Base-by-base conservation (phyloP, 345 rosid genomes). In the Arabidopsis arenosa region DNA sequence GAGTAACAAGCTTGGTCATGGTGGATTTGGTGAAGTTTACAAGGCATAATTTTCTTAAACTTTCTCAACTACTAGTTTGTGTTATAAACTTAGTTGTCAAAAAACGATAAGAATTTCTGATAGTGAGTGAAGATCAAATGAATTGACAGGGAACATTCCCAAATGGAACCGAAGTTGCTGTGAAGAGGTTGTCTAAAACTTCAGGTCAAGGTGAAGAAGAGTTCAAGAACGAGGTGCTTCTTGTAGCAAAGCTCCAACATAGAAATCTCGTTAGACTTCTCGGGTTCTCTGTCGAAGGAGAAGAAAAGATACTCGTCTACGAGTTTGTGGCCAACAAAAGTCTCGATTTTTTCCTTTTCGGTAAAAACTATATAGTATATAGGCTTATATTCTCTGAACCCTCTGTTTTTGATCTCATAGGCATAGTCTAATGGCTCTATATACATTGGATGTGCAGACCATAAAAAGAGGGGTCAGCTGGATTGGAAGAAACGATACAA, bases 11-110 rank as follows among this genome's bases (percentile, higher is more conserved):
- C 68, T 87, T 17, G 95, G 95, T 35, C 82, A 61, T 65, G 94
- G 92, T 15, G 92, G 90, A 60, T 87, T 87, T 48, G 86, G 92
- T 23, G 85, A 48, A 30, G 88, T 89, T 74, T 87, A 78, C 75
- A 79, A 80, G 86, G 90, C 83, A 72, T 9, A 32, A n/a, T 33
- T 18, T 30, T 49, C 63, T 58, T 58, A 1, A 58, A 7, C 21
- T 18, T 47, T 30, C 28, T 15, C 30, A 44, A 17, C 14, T 18
- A 21, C 14, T 26, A 13, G 32, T n/a, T 48, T 66, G 4, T 66
- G 14, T 36, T 66, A 44, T 40, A 28, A 47, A 66, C 9, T 58
- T 1, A 3, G 32, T 3, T 7, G 13, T 5, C 9, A 2, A 55
- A 6, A 18, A 18, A 18, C 21, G 21, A 18, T 18, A 18, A 18